phyloP scores from a whole-genome alignment of 1,139 yeast genomes.

The Candida sojae region DNA sequence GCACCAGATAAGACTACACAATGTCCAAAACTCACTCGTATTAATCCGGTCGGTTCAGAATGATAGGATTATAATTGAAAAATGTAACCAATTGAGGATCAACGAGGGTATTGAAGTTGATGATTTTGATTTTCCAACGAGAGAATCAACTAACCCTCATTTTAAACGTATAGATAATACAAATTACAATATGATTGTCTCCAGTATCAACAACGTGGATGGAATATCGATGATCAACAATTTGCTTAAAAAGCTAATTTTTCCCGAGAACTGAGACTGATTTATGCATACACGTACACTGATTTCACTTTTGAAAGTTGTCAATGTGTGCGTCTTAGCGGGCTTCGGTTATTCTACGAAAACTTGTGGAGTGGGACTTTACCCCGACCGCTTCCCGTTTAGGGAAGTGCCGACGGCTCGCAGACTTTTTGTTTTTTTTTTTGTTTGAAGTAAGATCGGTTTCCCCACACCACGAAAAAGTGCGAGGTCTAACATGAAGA shows the following conservation, averaged over 20 bases:
- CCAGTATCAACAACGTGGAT: not conserved
- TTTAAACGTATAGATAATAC: constrained; percentile 12
- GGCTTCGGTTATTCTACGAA: too few relatives aligned
- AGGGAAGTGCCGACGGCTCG: not conserved
- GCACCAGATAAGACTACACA: constrained; percentile 46
- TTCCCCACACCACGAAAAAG: not conserved
- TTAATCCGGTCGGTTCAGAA: constrained; percentile 21
- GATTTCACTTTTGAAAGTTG: too few relatives aligned
- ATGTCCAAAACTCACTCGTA: constrained; percentile 22
- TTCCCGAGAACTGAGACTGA: too few relatives aligned
- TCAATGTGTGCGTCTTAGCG: too few relatives aligned
- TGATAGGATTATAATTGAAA: constrained; percentile 35
- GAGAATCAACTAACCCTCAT: constrained; percentile 18
- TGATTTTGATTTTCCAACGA: constrained; percentile 16
- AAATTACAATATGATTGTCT: not conserved
- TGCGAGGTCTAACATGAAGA: too few relatives aligned
- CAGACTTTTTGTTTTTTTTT: not conserved
- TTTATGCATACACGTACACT: too few relatives aligned
- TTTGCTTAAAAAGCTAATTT: not conserved
- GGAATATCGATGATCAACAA: not conserved
- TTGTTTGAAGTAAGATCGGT: not conserved
- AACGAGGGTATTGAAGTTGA: constrained; percentile 11
- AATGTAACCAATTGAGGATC: constrained; percentile 22
- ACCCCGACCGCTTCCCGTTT: not conserved
- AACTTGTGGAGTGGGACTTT: too few relatives aligned